Evolutionary conservation across 2,329 filamentous ascomycete species (phyloP).

Genomic region (Tolypocladium ovalisporum): DNA sequence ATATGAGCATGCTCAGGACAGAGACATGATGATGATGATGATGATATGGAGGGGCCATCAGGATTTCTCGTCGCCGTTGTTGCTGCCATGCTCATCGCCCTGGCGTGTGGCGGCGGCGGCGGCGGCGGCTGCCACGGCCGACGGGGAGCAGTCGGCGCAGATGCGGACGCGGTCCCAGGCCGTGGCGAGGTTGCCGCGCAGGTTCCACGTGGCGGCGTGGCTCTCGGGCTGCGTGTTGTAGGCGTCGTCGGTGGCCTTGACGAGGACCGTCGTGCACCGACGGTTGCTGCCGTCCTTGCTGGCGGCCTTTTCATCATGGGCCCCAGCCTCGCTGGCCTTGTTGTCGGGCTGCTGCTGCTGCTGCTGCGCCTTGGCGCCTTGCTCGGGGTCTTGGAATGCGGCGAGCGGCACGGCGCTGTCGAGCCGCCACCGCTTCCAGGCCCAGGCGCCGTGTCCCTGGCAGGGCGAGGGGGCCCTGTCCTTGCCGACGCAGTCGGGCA

Average conservation of each 20-base stretch:
- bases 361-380: no score
- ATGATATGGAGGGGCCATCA: no score
- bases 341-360: constrained; percentile 2
- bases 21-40: background rate
- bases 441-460: constrained; percentile 42
- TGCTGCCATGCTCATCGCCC: background rate
- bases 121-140: background rate
- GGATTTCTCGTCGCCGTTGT: background rate
- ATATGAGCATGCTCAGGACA: background rate
- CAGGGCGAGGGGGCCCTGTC: constrained; percentile 15
- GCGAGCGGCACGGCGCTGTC: constrained; percentile 30
- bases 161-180: constrained; percentile 51
- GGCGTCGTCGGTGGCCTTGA: constrained; percentile 55
- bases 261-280: constrained; percentile 40
- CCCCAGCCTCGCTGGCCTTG: background rate
- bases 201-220: constrained; percentile 50
- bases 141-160: constrained; percentile 18
- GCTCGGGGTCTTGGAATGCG: constrained; percentile 11
- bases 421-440: constrained; percentile 55
- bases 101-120: background rate
- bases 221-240: constrained; percentile 58
- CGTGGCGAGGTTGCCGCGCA: constrained; percentile 54
- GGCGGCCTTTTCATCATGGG: background rate
- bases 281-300: constrained; percentile 12
- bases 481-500: constrained; percentile 33